These are phyloP conservation scores for Leucosporidium yakuticum DNA, from an alignment of 768 basidiomycete species.

Conservation along the genomic window DNA sequence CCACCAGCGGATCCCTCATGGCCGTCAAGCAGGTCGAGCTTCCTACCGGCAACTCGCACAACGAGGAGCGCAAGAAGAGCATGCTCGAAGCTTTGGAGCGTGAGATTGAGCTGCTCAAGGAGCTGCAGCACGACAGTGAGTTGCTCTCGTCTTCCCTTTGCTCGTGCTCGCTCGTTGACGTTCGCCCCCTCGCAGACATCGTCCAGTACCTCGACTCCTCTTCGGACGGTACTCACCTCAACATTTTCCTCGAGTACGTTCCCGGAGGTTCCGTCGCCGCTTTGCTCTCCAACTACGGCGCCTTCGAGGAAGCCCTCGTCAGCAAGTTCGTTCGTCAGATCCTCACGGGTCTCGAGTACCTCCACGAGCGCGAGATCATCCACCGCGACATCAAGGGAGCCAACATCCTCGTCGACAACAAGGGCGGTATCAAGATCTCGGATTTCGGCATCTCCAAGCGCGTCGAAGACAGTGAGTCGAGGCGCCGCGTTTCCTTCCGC, in stretches of 20 bases:
- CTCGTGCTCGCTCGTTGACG: neutral
- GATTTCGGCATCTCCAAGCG: conserved; percentile 99
- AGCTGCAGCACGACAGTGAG: conserved; percentile 95
- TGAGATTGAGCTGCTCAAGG: conserved; percentile 93
- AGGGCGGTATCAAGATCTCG: conserved; percentile 91
- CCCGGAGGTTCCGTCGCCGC: conserved; percentile 93
- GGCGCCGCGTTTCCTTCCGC: neutral
- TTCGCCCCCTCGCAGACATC: conserved; percentile 59
- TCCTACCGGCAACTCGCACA: conserved; percentile 58
- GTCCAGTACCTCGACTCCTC: conserved; percentile 98
- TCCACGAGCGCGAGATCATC: conserved; percentile 85
- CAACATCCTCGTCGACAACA: conserved; percentile 91
- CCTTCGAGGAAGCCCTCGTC: conserved; percentile 81
- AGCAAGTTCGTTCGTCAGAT: conserved; percentile 91
- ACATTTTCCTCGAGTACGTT: conserved; percentile 95
- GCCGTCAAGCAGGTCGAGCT: conserved; percentile 96
- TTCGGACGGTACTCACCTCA: conserved; percentile 73
- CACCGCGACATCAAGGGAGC: conserved; percentile 99
- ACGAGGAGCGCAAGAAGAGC: conserved; percentile 69
- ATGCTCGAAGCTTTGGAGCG: conserved; percentile 69
- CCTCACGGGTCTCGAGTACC: conserved; percentile 79
- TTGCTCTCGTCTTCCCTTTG: neutral
- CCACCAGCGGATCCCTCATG: conserved; percentile 95
- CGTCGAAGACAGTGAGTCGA: conserved; percentile 80
- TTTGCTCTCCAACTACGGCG: conserved; percentile 77